These are phyloP conservation scores for Tulasnella sp. DNA, from an alignment of 768 basidiomycete genomes.

Conservation along the genomic window DNA sequence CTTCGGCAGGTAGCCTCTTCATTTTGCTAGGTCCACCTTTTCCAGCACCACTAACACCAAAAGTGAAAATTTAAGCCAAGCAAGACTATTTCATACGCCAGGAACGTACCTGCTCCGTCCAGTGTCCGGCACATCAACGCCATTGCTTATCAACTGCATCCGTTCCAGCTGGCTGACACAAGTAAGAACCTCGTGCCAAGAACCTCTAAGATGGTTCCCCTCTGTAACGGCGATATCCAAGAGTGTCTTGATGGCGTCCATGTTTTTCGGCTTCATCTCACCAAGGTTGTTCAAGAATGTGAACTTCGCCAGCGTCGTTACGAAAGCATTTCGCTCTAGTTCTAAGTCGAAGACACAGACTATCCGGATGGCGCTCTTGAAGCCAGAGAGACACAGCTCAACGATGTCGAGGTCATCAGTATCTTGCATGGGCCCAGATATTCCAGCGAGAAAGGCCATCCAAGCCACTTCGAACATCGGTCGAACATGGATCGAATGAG, in stretches of 20 bases:
- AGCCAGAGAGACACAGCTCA: conserved; percentile 85
- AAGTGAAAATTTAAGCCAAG: conserved; percentile 18
- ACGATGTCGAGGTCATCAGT: conserved; percentile 91
- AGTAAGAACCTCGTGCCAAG: conserved; percentile 91
- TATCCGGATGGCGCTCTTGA: conserved; percentile 93
- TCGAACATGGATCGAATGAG: conserved; percentile 88
- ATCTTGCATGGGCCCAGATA: conserved; percentile 89
- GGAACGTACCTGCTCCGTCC: conserved; percentile 65
- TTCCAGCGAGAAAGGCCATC: conserved; percentile 94
- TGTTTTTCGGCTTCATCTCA: conserved; percentile 99
- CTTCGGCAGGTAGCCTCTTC: conserved; percentile 59
- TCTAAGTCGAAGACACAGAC: conserved; percentile 97
- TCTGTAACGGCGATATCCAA: conserved; percentile 94
- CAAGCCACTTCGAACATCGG: conserved; percentile 99
- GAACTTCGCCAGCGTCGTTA: conserved; percentile 91
- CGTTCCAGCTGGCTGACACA: conserved; percentile 98
- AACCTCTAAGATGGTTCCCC: conserved; percentile 89
- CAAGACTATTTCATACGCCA: background rate
- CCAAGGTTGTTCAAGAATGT: conserved; percentile 96
- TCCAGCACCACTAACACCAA: conserved; percentile 35
- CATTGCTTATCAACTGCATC: conserved; percentile 94
- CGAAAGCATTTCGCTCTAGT: conserved; percentile 95
- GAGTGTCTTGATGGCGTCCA: conserved; percentile 95
- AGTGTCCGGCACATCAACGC: conserved; percentile 71
- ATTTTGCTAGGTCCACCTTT: conserved; percentile 23